Percentiles rank a stretch among this genome's conserved stretches.
Conservation (phyloP, 257 asterid species). For the Ballota nigra region DNA sequence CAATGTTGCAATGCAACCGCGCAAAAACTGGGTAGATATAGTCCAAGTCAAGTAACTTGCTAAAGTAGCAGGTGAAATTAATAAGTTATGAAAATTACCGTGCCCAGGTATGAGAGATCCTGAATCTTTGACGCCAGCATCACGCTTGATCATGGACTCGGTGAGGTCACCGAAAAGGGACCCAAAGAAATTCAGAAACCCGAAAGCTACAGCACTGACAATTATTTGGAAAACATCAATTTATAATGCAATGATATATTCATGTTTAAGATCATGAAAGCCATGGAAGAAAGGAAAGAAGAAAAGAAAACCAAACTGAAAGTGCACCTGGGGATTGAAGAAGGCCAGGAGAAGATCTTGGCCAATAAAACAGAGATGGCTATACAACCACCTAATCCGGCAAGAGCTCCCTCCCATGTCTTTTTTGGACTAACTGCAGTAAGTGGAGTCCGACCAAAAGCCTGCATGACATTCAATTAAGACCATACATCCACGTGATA, state of each 20-base stretch:
- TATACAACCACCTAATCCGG: constrained; percentile 86
- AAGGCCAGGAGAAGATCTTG: constrained; percentile 74
- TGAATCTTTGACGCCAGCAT: constrained; percentile 97
- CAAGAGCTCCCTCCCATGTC: constrained; percentile 97
- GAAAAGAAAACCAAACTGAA: background rate
- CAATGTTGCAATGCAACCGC: background rate
- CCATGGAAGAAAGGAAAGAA: background rate
- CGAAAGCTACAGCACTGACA: constrained; percentile 81
- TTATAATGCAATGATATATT: constrained; percentile 2
- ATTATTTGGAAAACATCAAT: constrained; percentile 16
- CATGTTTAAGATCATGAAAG: constrained; percentile 15
- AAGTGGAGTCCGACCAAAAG: constrained; percentile 93
- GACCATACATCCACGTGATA: constrained; percentile 14
- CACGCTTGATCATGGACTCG: constrained; percentile 98
- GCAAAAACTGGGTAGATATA: background rate
- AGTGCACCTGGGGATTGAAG: constrained; percentile 59
- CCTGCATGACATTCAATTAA: constrained; percentile 48
- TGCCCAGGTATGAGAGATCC: constrained; percentile 98
- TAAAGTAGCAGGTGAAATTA: background rate
- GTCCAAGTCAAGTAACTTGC: background rate
- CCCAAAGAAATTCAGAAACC: constrained; percentile 79
- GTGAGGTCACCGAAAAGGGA: constrained; percentile 92
- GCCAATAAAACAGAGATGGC: constrained; percentile 69
- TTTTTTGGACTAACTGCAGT: constrained; percentile 89
- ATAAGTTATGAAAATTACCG: constrained; percentile 45